Base-by-base conservation (phyloP, 2,329 filamentous ascomycete genomes). In the Penicillium sclerotigenum region DNA sequence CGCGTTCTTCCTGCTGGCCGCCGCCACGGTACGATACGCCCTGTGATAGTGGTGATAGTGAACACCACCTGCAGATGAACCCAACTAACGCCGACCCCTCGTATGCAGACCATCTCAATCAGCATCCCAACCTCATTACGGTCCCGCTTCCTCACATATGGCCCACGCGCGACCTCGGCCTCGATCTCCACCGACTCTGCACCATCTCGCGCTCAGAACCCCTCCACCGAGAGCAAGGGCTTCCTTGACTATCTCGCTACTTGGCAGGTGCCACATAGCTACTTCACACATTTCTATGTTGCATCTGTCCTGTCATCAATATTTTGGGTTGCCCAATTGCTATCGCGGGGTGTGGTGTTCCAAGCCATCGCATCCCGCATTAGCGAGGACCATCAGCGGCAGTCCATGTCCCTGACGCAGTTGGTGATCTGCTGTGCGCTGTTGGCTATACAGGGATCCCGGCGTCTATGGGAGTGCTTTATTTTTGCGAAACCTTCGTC, bases 251-350 rank as follows among this genome's bases (percentile, higher is more conserved):
- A 69, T 55, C 66, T 83, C 20, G 80, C 83, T 33, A 75, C 72
- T 36, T 71, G 82, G 62, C 83, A 84, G 69, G 87, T 97, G 34
- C 91, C 93, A 22, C 94, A 97, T 75, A 83, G 83, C 59, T 97
- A 90, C 86, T 97, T 97, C 73, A 82, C 81, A 41, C 89, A 94
- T 65, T 97, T 96, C 76, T 97, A 99, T 72, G 69, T 89, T 51
- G 71, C 86, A 34, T 93, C 90, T 4, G 75, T 91, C 5, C 69
- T 77, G 2, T 86, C 84, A 57, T 92, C 90, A 0, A 66, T 84
- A 5, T 88, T 92, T 71, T 97, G 92, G 91, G 83, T 80, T 0
- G 73, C 75, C 62, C 87, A 92, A 71, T 82, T 88, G 52, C 61
- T 83, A 24, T 74, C 67, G 26, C 72, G 77, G 57, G 88, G 89